phyloP scores from a whole-genome alignment of 163 green algal species.

The Trebouxiophyceae sp. region DNA sequence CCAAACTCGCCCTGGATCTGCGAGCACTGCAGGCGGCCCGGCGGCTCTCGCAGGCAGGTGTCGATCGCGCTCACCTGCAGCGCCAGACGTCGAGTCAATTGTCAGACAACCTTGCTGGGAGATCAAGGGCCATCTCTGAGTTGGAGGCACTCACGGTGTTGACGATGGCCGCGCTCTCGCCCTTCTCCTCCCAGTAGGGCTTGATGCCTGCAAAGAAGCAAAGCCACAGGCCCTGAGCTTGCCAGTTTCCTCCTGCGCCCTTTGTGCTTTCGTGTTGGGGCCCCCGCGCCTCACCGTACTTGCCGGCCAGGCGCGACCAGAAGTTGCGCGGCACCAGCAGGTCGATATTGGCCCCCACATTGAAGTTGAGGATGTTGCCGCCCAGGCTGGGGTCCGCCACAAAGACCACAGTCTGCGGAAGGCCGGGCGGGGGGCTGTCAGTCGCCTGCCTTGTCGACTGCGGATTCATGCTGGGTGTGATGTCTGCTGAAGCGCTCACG shows the following conservation, averaged over 20 bases:
- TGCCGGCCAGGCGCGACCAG: slow-evolving; percentile 78
- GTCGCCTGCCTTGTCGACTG: too few species aligned
- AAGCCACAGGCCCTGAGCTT: too few species aligned
- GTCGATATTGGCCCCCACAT: slow-evolving; percentile 87
- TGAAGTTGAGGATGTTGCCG: slow-evolving; percentile 97
- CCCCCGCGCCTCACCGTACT: too few species aligned
- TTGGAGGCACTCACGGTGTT: slow-evolving; percentile 59
- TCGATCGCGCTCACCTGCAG: slow-evolving; percentile 76
- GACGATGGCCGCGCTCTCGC: slow-evolving; percentile 70
- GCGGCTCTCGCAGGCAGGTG: slow-evolving; percentile 40
- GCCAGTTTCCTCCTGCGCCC: too few species aligned
- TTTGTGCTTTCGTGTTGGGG: too few species aligned
- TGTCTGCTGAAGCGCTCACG: too few species aligned
- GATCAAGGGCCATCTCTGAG: neutral
- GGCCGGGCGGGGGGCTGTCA: too few species aligned
- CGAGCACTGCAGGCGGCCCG: slow-evolving; percentile 17
- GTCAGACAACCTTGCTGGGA: too few species aligned
- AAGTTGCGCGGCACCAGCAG: slow-evolving; percentile 88
- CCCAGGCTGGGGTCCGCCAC: slow-evolving; percentile 83
- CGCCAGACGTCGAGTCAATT: too few species aligned
- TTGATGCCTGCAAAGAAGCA: too few species aligned
- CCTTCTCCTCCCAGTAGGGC: slow-evolving; percentile 91
- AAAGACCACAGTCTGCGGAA: slow-evolving; percentile 83
- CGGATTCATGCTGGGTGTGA: too few species aligned
- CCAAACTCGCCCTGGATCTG: slow-evolving; percentile 45